phyloP scores from a whole-genome alignment of 2,329 filamentous ascomycete species.

The Beauveria sp. region DNA sequence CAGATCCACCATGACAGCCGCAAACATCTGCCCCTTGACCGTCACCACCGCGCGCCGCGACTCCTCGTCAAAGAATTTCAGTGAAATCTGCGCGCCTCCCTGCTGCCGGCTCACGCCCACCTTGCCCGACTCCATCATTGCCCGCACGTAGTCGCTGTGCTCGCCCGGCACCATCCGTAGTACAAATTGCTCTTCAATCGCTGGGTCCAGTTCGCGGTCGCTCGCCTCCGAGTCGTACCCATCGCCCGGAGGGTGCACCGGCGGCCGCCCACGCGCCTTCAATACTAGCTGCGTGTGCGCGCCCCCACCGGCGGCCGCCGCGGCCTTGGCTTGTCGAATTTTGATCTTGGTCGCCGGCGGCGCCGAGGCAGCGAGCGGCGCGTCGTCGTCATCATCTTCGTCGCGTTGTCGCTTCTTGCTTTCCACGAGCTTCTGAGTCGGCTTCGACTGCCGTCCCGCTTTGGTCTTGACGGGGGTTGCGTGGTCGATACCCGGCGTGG shows the following conservation, averaged over 20 bases:
- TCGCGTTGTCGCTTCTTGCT: slow-evolving; percentile 55
- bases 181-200: slow-evolving; percentile 83
- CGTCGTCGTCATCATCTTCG: slow-evolving; percentile 41
- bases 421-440: slow-evolving; percentile 48
- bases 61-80: slow-evolving; percentile 72
- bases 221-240: slow-evolving; percentile 96
- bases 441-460: slow-evolving; percentile 51
- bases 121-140: slow-evolving; percentile 67
- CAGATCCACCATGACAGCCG: slow-evolving; percentile 72
- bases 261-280: slow-evolving; percentile 60
- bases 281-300: slow-evolving; percentile 36
- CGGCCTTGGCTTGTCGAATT: slow-evolving; percentile 34
- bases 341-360: slow-evolving; percentile 46
- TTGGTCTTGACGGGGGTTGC: slow-evolving; percentile 44
- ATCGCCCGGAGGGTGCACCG: slow-evolving; percentile 67
- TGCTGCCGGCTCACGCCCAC: slow-evolving; percentile 58
- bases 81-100: slow-evolving; percentile 67
- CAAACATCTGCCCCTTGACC: slow-evolving; percentile 64
- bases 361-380: slow-evolving; percentile 23
- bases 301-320: slow-evolving; percentile 17
- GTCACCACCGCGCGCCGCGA: slow-evolving; percentile 66
- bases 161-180: slow-evolving; percentile 81
- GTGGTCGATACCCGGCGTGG: slow-evolving; percentile 24
- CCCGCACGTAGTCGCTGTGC: slow-evolving; percentile 75
- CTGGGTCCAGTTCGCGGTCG: slow-evolving; percentile 78